These are phyloP conservation scores for Epicoccum nigrum DNA, from an alignment of 2,329 filamentous ascomycete species.

Conservation along the genomic window DNA sequence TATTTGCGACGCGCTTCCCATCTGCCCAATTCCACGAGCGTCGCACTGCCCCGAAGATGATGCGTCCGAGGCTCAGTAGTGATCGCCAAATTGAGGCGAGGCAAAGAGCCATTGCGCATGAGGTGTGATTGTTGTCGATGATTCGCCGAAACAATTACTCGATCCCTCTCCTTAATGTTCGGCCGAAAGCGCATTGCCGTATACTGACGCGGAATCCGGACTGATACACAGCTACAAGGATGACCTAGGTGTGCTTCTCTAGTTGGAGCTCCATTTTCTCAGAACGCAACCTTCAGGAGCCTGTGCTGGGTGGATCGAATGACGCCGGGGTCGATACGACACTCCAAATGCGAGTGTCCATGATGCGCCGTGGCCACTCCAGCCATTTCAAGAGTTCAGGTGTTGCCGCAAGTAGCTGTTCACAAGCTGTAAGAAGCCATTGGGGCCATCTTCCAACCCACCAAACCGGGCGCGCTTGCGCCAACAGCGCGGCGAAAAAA, in stretches of 20 bases:
- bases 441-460: slow-evolving; percentile 40
- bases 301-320: background rate
- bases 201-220: no score
- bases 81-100: no score
- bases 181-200: no score
- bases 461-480: slow-evolving; percentile 32
- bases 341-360: slow-evolving; percentile 16
- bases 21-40: no score
- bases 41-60: no score
- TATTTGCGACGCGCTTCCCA: no score
- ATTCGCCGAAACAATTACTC: no score
- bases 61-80: no score
- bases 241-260: background rate
- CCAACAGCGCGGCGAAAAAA: slow-evolving; percentile 36
- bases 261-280: background rate
- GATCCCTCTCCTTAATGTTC: no score
- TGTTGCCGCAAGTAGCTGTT: slow-evolving; percentile 28
- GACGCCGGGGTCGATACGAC: slow-evolving; percentile 3
- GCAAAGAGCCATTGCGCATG: no score
- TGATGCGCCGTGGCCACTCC: slow-evolving; percentile 33
- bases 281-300: background rate
- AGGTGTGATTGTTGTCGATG: no score
- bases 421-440: slow-evolving; percentile 31
- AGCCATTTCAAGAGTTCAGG: slow-evolving; percentile 39
- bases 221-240: no score